Percentiles rank a stretch among this genome's conserved stretches.
phyloP scores from a whole-genome alignment of 768 basidiomycete genomes.

The Xanthoconium purpureum region DNA sequence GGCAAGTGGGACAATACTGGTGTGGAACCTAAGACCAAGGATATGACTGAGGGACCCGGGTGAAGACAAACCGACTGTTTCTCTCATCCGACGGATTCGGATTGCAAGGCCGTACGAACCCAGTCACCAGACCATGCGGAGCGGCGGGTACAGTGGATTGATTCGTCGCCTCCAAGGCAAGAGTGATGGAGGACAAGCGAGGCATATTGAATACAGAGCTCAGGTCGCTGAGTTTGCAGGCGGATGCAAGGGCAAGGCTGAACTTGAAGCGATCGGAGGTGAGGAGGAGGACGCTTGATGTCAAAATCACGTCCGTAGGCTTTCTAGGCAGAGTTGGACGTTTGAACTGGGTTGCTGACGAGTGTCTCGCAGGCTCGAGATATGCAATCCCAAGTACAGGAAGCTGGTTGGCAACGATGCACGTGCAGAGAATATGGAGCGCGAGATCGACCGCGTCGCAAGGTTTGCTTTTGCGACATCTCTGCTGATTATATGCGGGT shows the following conservation, averaged over 20 bases:
- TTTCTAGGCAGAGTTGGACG: background rate
- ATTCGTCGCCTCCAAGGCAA: conserved; percentile 43
- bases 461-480: conserved; percentile 37
- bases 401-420: conserved; percentile 63
- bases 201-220: conserved; percentile 75
- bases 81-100: too few species aligned
- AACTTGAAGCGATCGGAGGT: conserved; percentile 70
- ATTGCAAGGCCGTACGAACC: too few species aligned
- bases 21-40: too few species aligned
- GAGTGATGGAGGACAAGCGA: conserved; percentile 62
- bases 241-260: conserved; percentile 76
- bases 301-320: conserved; percentile 60
- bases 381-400: conserved; percentile 57
- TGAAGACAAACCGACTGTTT: too few species aligned
- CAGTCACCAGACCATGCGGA: too few species aligned
- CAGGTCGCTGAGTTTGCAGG: conserved; percentile 67
- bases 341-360: background rate
- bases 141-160: too few species aligned
- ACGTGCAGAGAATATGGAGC: conserved; percentile 66
- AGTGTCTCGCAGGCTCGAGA: conserved; percentile 52
- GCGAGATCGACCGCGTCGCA: conserved; percentile 57
- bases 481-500: background rate
- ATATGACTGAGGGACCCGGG: too few species aligned
- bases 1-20: too few species aligned
- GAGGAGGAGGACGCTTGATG: conserved; percentile 59